Evolutionary conservation across 176 grass and related monocot species (phyloP).

Genomic region (Musa troglodytarum): DNA sequence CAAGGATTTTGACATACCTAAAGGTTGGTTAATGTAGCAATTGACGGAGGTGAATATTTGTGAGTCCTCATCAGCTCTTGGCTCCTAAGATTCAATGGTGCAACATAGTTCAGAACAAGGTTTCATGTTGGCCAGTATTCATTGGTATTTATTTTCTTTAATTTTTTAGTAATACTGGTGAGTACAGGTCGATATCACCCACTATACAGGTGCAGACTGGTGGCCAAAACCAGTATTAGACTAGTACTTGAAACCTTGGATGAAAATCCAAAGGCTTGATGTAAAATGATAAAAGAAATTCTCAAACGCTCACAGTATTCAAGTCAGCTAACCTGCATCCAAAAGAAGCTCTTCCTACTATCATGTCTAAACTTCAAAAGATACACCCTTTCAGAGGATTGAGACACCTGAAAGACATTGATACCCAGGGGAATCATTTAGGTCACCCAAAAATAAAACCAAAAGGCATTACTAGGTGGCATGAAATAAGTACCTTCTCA

Average conservation of each 20-base stretch:
- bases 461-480: neutral
- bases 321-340: slow-evolving; percentile 73
- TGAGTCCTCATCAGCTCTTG: slow-evolving; percentile 54
- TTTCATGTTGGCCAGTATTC: no score
- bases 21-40: slow-evolving; percentile 61
- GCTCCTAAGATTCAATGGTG: slow-evolving; percentile 35
- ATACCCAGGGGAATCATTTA: slow-evolving; percentile 13
- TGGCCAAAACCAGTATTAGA: no score
- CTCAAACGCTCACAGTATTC: neutral
- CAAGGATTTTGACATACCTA: slow-evolving; percentile 48
- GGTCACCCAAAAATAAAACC: slow-evolving; percentile 13
- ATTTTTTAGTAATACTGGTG: no score
- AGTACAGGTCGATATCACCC: no score
- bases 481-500: slow-evolving; percentile 58
- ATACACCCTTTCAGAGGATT: slow-evolving; percentile 91
- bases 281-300: slow-evolving; percentile 7
- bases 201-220: no score
- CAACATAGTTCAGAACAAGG: neutral
- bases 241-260: no score
- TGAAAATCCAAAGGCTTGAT: neutral
- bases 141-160: no score
- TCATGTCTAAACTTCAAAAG: slow-evolving; percentile 86
- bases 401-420: slow-evolving; percentile 44
- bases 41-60: slow-evolving; percentile 73
- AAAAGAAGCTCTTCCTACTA: slow-evolving; percentile 81